Evolutionary conservation across 2,329 filamentous ascomycete species (phyloP), one percentile per base, ranked within the genome.

Genomic region (Colletotrichum sp.): DNA sequence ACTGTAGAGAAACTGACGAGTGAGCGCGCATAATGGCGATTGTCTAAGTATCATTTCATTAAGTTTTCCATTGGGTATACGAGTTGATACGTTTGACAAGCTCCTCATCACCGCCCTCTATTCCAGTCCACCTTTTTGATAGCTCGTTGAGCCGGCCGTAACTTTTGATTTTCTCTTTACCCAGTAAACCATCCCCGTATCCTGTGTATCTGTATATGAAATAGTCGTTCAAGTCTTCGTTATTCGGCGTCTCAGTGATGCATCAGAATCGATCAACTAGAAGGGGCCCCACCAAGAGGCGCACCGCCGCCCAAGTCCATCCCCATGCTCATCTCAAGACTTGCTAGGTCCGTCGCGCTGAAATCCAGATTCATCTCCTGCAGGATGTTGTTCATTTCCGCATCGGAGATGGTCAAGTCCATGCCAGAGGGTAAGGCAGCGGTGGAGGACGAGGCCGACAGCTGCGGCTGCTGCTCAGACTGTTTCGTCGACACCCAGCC

Each of bases 321-420:
- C 12, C 59, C 73, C 68, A 77, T 74, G 55, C 25, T 77, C 73
- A 70, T 25, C 19, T 77, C 65, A 25, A 77, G 49, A n/a, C 72
- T 74, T 36, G 67, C 68, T 63, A 79, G 68, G 16, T 82, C 81
- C 57, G 80, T 76, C 49, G 81, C 80, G 74, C 55, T 67, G 12
- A 87, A 84, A 22, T 87, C 85, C 80, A 88, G 87, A 71, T 85
- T 83, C 84, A 88, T 86, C 44, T 86, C 84, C 77, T 86, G 82
- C 64, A 89, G 69, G n/a, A 88, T 83, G 61, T 83, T 83, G 68
- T 84, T 83, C 49, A 88, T 77, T 68, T 87, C 85, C 25, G 81
- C 81, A 63, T 85, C 85, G 19, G 83, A 84, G n/a, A 85, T 80
- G 67, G 83, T 81, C n/a, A 85, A 57, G 9, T 84, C 82, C 81